Evolutionary conservation across 2,329 filamentous ascomycete genomes (phyloP).

Genomic region (Leptographium wingfieldii): DNA sequence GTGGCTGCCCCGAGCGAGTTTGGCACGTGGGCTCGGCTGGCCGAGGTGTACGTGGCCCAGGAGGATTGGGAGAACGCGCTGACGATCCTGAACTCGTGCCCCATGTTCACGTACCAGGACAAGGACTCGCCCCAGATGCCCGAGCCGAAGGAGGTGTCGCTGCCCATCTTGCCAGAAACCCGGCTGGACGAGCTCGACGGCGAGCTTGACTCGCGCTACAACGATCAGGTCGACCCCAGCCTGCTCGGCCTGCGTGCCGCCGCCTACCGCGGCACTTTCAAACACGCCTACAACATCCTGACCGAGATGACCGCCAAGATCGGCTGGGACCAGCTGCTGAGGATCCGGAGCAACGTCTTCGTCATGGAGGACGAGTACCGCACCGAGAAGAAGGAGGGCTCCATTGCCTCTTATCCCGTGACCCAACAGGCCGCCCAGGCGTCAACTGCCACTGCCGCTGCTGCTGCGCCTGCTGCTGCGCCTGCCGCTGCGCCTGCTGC

Average conservation of each 20-base stretch:
- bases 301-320: slow-evolving; percentile 96
- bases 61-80: slow-evolving; percentile 96
- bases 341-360: slow-evolving; percentile 91
- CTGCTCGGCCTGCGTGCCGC: slow-evolving; percentile 77
- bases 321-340: slow-evolving; percentile 92
- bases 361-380: slow-evolving; percentile 99
- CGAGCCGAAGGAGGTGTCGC: slow-evolving; percentile 73
- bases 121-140: slow-evolving; percentile 94
- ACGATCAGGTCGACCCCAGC: slow-evolving; percentile 78
- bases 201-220: slow-evolving; percentile 66
- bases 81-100: slow-evolving; percentile 91
- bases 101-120: slow-evolving; percentile 99
- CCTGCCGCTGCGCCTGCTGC: slow-evolving; percentile 37
- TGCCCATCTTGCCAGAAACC: slow-evolving; percentile 80
- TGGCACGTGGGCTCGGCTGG: slow-evolving; percentile 86
- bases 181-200: slow-evolving; percentile 94
- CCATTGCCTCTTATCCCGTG: slow-evolving; percentile 12
- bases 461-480: slow-evolving; percentile 30
- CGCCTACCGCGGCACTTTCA: slow-evolving; percentile 86
- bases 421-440: slow-evolving; percentile 22
- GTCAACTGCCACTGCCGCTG: not conserved
- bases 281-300: slow-evolving; percentile 84
- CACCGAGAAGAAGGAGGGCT: slow-evolving; percentile 61
- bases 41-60: slow-evolving; percentile 84
- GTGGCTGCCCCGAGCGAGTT: slow-evolving; percentile 95